Evolutionary conservation across 805 yeast genomes (phyloP).

Genomic region (Komagataella mondaviorum): DNA sequence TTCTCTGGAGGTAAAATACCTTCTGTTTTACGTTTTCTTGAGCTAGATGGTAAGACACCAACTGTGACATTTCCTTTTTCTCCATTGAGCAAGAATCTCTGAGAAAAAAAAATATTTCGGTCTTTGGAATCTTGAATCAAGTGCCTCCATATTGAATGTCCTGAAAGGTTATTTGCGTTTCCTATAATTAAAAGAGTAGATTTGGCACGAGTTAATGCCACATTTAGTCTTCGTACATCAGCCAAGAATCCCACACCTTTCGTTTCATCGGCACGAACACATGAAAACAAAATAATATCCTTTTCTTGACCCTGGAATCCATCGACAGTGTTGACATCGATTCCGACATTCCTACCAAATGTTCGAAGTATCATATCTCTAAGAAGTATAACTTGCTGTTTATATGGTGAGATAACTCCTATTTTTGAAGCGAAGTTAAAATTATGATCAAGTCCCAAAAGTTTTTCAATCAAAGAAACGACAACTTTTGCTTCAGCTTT

Average conservation of each 20-base stretch:
- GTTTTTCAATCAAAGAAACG: slow-evolving; percentile 43
- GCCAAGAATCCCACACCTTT: slow-evolving; percentile 76
- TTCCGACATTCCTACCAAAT: slow-evolving; percentile 52
- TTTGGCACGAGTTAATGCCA: slow-evolving; percentile 88
- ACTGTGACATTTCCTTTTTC: not conserved
- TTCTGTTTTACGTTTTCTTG: not conserved
- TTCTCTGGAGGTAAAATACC: not conserved
- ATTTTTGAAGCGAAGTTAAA: slow-evolving; percentile 55
- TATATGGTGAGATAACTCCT: slow-evolving; percentile 91
- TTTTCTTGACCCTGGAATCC: slow-evolving; percentile 98
- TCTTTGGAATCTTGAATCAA: slow-evolving; percentile 50
- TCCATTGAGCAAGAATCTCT: not conserved
- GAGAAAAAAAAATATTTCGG: not conserved
- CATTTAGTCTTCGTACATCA: slow-evolving; percentile 93
- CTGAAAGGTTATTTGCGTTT: slow-evolving; percentile 45
- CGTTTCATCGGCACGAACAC: slow-evolving; percentile 77
- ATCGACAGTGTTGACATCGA: slow-evolving; percentile 91
- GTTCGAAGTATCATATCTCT: slow-evolving; percentile 39
- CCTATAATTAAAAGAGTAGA: slow-evolving; percentile 91
- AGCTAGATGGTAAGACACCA: not conserved
- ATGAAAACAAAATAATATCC: slow-evolving; percentile 84
- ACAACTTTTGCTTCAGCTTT: slow-evolving; percentile 61
- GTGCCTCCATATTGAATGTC: slow-evolving; percentile 62
- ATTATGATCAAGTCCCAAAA: slow-evolving; percentile 34
- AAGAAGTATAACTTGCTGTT: slow-evolving; percentile 63